Percentiles rank a stretch among this genome's conserved stretches.
Evolutionary conservation across 2,329 filamentous ascomycete genomes (phyloP).

Genomic region (Colletotrichum spaethianum): DNA sequence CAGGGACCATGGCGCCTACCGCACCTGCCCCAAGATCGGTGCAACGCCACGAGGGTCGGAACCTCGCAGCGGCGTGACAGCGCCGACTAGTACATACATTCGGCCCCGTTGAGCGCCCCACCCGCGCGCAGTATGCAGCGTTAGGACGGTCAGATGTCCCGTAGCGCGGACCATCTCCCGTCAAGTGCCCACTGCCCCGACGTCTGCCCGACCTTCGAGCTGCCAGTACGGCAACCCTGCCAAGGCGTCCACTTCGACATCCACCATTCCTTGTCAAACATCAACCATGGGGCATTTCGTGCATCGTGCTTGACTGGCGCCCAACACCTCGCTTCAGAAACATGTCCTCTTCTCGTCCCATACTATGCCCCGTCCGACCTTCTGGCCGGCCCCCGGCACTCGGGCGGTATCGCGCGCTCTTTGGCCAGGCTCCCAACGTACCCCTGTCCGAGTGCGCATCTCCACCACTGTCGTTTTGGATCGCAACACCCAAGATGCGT

Average conservation of each 20-base stretch:
- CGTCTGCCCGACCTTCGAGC: conserved; percentile 9
- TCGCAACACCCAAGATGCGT: conserved; percentile 34
- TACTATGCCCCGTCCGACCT: conserved; percentile 27
- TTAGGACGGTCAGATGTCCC: not conserved
- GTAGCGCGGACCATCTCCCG: conserved; percentile 38
- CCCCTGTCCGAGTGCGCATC: conserved; percentile 40
- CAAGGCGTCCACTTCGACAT: conserved; percentile 31
- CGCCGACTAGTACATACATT: conserved; percentile 22
- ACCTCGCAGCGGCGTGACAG: conserved; percentile 18
- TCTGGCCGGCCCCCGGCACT: conserved; percentile 35
- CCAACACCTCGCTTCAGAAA: conserved; percentile 32
- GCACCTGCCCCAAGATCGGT: conserved; percentile 26
- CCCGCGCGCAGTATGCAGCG: conserved; percentile 1
- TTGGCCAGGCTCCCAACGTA: conserved; percentile 29
- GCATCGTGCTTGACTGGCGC: conserved; percentile 37
- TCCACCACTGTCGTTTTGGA: conserved; percentile 39
- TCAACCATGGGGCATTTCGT: conserved; percentile 19
- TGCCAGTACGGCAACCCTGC: conserved; percentile 10
- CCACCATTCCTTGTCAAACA: conserved; percentile 34
- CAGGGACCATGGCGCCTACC: conserved; percentile 24
- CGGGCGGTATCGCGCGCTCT: conserved; percentile 30
- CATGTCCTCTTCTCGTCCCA: conserved; percentile 39
- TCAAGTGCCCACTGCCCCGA: conserved; percentile 19
- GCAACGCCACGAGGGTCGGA: conserved; percentile 27
- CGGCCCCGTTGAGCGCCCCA: conserved; percentile 1